Base-by-base conservation (phyloP, 495 filamentous ascomycete genomes). In the Pseudotulostoma volvatum region DNA sequence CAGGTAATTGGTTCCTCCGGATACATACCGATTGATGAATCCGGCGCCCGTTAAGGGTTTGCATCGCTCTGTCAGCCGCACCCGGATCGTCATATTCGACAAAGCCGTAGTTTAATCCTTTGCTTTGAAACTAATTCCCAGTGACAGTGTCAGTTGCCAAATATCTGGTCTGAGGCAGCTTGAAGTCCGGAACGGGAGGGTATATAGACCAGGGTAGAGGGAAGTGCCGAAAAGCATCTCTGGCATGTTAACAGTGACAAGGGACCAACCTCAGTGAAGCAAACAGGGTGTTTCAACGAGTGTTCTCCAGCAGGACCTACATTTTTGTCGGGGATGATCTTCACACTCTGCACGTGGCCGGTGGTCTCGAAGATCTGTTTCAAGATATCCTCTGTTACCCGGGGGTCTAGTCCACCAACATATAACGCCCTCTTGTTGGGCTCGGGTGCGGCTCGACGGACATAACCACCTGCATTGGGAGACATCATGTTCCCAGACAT, bases 281-380 rank as follows among this genome's bases (percentile, higher is more conserved):
- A 15, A 9, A 19, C 18, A 28, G 7, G n/a, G n/a, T n/a, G n/a
- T n/a, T 28, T 11, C 5, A 28, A 28, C 23, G 11, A 28, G 5
- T 28, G 23, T n/a, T n/a, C n/a, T n/a, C n/a, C 23, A 11, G 23
- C 23, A 28, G 35, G 20, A 71, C 85, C 73, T 59, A 92, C 84
- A 62, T 88, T 93, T 74, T 94, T 94, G 66, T 99, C 90, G 25
- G 90, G 90, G 54, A 99, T 99, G 48, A 99, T 93, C 69, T 99
- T 99, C 44, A 99, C 90, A 49, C 81, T 96, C 59, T 94, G 77
- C 44, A 99, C 90, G 63, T 99, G 90, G 17, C 90, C 90, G 39
- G 84, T 93, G 3, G 90, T 96, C 66, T 99, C 92, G 52, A 99
- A 99, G 39, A 99, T 99, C 56, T 96, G 92, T 49, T 85, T 82